Conservation (phyloP, 495 filamentous ascomycete species). For the Corynascus novoguineensis region DNA sequence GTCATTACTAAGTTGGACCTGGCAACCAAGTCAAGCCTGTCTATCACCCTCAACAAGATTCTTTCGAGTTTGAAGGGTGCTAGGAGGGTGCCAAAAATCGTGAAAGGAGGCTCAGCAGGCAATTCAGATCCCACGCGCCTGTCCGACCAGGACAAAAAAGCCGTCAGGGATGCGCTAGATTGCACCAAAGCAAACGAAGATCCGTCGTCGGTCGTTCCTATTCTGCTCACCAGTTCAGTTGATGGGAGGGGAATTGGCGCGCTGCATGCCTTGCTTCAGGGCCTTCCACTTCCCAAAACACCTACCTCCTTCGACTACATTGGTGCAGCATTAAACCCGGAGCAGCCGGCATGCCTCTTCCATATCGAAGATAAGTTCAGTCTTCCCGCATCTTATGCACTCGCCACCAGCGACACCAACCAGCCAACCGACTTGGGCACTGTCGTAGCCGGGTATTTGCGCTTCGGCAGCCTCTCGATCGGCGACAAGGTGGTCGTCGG, state of each 20-base stretch:
- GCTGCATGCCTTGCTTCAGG: conserved; percentile 73
- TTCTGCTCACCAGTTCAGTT: conserved; percentile 81
- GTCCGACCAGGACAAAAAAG: conserved; percentile 42
- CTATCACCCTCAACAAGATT: conserved; percentile 62
- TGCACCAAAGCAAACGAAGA: conserved; percentile 42
- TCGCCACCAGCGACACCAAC: conserved; percentile 36
- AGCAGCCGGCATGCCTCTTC: conserved; percentile 58
- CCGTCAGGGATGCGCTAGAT: conserved; percentile 46
- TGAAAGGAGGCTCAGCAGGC: conserved; percentile 45
- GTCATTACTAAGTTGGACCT: conserved; percentile 89
- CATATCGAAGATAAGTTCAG: conserved; percentile 77
- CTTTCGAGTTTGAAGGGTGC: conserved; percentile 72
- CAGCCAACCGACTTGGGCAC: conserved; percentile 40
- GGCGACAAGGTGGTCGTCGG: conserved; percentile 77
- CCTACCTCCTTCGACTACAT: conserved; percentile 44
- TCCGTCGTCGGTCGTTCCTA: conserved; percentile 61
- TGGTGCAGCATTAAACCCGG: conserved; percentile 41
- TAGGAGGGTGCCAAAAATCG: conserved; percentile 64
- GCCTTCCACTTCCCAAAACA: conserved; percentile 63
- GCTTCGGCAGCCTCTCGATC: conserved; percentile 68
- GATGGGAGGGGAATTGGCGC: conserved; percentile 75
- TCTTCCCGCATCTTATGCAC: conserved; percentile 46
- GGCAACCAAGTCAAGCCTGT: conserved; percentile 63
- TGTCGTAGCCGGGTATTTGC: conserved; percentile 77
- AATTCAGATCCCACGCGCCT: conserved; percentile 33